phyloP scores from a whole-genome alignment of 176 grass and related monocot species.

The Carex kokanica region DNA sequence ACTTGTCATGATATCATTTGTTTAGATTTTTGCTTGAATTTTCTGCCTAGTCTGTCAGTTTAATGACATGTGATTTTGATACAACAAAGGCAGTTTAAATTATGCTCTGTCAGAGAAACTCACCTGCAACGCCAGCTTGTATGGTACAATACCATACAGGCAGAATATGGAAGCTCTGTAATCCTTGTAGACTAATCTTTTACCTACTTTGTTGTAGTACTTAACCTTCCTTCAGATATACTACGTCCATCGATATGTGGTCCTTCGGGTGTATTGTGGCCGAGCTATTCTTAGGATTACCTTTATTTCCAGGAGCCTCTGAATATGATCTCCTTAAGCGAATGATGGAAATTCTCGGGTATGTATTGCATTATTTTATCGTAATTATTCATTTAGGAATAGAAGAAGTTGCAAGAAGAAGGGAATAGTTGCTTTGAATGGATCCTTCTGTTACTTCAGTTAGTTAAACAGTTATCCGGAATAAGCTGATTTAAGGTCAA shows the following conservation, averaged over 20 bases:
- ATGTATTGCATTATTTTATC: constrained; percentile 18
- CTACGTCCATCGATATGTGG: constrained; percentile 98
- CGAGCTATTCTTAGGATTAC: constrained; percentile 87
- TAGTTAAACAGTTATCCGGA: constrained; percentile 4
- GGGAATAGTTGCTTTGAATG: background rate
- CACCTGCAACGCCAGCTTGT: background rate
- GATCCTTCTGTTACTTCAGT: background rate
- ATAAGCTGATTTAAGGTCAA: background rate
- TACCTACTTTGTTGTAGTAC: constrained; percentile 32
- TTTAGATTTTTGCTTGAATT: background rate
- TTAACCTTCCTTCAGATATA: constrained; percentile 85
- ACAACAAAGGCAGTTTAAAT: background rate
- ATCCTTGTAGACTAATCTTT: constrained; percentile 22
- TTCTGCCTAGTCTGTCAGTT: background rate
- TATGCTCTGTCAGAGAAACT: background rate
- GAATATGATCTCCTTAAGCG: constrained; percentile 92
- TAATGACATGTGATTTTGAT: background rate
- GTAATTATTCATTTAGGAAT: constrained; percentile 19
- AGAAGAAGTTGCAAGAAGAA: constrained; percentile 9
- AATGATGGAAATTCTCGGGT: constrained; percentile 91
- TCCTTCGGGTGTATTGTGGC: constrained; percentile 94
- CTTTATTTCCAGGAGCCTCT: constrained; percentile 95
- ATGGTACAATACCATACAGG: background rate
- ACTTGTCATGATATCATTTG: constrained; percentile 16
- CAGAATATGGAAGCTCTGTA: background rate